Conservation (phyloP, 176 grass and related monocot species). For the Oryza glaberrima region DNA sequence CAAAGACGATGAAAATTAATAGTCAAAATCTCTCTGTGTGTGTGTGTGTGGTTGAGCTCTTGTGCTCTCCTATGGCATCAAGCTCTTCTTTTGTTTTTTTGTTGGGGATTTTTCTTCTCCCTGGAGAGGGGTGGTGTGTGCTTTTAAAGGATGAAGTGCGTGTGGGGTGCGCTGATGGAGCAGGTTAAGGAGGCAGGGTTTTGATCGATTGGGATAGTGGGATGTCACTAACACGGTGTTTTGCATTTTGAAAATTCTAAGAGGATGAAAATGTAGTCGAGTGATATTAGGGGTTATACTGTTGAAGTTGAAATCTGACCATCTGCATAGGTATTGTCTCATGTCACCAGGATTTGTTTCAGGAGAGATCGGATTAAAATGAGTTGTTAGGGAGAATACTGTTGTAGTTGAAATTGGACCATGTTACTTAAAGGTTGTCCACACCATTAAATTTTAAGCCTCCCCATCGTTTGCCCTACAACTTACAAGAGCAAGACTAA, state of each 20-base stretch:
- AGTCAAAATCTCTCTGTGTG: background rate
- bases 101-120: background rate
- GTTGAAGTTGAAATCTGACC: background rate
- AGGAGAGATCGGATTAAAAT: too few relatives aligned
- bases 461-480: too few relatives aligned
- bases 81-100: background rate
- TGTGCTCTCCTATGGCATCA: background rate
- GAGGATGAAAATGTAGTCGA: background rate
- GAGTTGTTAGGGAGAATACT: background rate
- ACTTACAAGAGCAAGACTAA: too few relatives aligned
- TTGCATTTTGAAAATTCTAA: background rate
- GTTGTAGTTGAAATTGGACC: background rate
- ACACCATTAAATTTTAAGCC: too few relatives aligned
- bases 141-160: constrained; percentile 12
- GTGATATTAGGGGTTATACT: background rate
- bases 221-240: background rate
- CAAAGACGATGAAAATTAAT: background rate
- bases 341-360: background rate
- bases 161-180: background rate
- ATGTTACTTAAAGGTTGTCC: too few relatives aligned
- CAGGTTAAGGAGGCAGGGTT: background rate
- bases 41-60: background rate
- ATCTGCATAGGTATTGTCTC: too few relatives aligned
- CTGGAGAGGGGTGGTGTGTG: background rate
- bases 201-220: constrained; percentile 15